Conservation (phyloP, 139 green algal genomes). For the Chlorella sp. region DNA sequence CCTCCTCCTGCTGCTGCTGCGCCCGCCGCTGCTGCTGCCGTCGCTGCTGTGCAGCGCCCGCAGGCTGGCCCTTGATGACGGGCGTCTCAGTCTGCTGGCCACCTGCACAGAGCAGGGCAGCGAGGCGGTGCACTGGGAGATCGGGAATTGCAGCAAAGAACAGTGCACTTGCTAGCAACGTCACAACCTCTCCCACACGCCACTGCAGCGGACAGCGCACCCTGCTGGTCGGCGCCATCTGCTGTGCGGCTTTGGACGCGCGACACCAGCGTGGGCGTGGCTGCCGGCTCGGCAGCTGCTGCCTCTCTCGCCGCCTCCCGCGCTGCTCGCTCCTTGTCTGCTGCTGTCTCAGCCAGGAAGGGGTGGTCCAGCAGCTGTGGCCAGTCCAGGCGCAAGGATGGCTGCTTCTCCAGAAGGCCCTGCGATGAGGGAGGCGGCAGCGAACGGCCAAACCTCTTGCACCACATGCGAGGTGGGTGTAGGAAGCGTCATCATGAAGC, state of each 20-base stretch:
- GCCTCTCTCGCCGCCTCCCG: constrained; percentile 51
- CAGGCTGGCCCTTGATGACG: constrained; percentile 3
- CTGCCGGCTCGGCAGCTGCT: not conserved
- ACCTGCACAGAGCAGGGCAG: not conserved
- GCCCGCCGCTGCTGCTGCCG: not conserved
- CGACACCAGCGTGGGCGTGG: constrained; percentile 31
- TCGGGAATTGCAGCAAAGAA: too few species aligned
- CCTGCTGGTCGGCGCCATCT: not conserved
- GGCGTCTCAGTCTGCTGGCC: not conserved
- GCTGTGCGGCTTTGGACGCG: not conserved
- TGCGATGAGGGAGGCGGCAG: too few species aligned
- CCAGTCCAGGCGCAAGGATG: constrained; percentile 88
- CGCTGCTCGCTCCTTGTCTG: constrained; percentile 55
- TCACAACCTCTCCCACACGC: too few species aligned
- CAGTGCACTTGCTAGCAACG: too few species aligned
- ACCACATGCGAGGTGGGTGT: too few species aligned
- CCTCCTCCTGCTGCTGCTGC: constrained; percentile 1
- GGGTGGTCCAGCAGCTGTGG: constrained; percentile 93
- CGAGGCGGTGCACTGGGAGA: too few species aligned
- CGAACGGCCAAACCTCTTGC: too few species aligned
- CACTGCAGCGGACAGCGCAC: too few species aligned
- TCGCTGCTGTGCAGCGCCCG: not conserved
- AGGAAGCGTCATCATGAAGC: too few species aligned
- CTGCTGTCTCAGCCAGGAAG: constrained; percentile 86
- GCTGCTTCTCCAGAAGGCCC: constrained; percentile 97